Percentiles rank a stretch among this genome's conserved stretches.
These are phyloP conservation scores for Aspergillus pseudoglaucus DNA, from an alignment of 2,329 filamentous ascomycete species.

Conservation along the genomic window DNA sequence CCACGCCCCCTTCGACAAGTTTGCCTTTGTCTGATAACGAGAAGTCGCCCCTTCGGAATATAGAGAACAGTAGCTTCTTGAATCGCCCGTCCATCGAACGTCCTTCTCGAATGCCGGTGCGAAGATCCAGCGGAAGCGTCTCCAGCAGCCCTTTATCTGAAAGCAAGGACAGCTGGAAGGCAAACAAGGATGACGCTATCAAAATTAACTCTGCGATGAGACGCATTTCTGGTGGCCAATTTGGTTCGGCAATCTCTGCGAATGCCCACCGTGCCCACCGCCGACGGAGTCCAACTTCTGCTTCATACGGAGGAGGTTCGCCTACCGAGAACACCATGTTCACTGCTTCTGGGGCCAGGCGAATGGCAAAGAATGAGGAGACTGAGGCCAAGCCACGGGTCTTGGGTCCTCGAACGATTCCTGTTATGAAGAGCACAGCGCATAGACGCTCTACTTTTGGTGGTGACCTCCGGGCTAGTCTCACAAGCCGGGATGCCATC, in stretches of 20 bases:
- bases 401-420: slow-evolving; percentile 54
- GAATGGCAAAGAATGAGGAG: slow-evolving; percentile 59
- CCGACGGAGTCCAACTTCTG: slow-evolving; percentile 50
- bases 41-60: slow-evolving; percentile 49
- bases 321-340: slow-evolving; percentile 56
- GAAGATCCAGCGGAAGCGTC: slow-evolving; percentile 33
- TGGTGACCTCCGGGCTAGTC: slow-evolving; percentile 33
- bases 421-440: slow-evolving; percentile 50
- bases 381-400: slow-evolving; percentile 51
- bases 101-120: slow-evolving; percentile 32
- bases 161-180: slow-evolving; percentile 44
- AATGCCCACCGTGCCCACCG: slow-evolving; percentile 43
- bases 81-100: slow-evolving; percentile 42
- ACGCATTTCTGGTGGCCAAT: slow-evolving; percentile 44
- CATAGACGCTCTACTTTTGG: slow-evolving; percentile 38
- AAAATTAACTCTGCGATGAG: slow-evolving; percentile 53
- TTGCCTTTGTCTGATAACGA: slow-evolving; percentile 56
- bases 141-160: slow-evolving; percentile 38
- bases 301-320: slow-evolving; percentile 42
- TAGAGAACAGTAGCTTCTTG: slow-evolving; percentile 44
- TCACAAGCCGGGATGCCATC: slow-evolving; percentile 32
- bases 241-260: slow-evolving; percentile 31
- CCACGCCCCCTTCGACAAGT: slow-evolving; percentile 52
- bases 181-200: slow-evolving; percentile 46
- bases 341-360: slow-evolving; percentile 58